Evolutionary conservation across 345 rosid species (phyloP).

Genomic region (Orychophragmus violaceus): DNA sequence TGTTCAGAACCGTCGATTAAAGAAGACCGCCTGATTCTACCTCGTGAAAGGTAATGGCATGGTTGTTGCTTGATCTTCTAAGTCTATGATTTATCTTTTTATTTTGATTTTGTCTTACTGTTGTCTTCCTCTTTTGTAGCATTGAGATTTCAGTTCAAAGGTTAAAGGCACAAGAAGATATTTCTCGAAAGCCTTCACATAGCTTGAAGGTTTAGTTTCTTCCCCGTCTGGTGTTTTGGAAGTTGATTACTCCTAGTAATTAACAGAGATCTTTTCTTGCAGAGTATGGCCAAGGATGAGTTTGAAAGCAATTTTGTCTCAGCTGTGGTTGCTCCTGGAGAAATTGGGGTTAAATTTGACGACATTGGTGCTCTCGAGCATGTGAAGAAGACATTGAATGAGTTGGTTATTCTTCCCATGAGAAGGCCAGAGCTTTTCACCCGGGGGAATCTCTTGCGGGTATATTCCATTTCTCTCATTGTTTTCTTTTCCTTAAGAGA

Average conservation of each 20-base stretch:
- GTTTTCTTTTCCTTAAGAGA: not conserved
- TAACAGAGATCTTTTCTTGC: conserved; percentile 25
- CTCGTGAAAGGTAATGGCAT: conserved; percentile 67
- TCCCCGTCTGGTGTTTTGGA: not conserved
- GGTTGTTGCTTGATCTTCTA: not conserved
- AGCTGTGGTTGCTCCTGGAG: conserved; percentile 90
- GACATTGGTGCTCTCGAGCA: conserved; percentile 97
- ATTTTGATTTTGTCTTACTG: conserved; percentile 19
- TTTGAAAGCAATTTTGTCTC: conserved; percentile 85
- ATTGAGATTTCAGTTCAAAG: conserved; percentile 77
- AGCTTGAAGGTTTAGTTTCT: conserved; percentile 62
- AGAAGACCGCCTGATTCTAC: conserved; percentile 65
- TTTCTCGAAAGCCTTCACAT: conserved; percentile 58
- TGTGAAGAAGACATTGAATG: conserved; percentile 86
- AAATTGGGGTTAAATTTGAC: conserved; percentile 86
- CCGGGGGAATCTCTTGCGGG: conserved; percentile 86
- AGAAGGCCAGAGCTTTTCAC: conserved; percentile 90
- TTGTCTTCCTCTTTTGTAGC: conserved; percentile 45
- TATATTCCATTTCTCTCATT: conserved; percentile 6
- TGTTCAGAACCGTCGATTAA: conserved; percentile 56
- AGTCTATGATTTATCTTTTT: not conserved
- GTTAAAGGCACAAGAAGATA: conserved; percentile 73
- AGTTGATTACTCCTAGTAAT: not conserved
- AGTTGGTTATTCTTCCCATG: conserved; percentile 99
- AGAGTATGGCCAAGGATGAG: conserved; percentile 89